A percentile compares a stretch with the other conserved stretches of the same genome.
phyloP scores from a whole-genome alignment of 1,284 basidiomycete species.

The Testicularia cyperi region DNA sequence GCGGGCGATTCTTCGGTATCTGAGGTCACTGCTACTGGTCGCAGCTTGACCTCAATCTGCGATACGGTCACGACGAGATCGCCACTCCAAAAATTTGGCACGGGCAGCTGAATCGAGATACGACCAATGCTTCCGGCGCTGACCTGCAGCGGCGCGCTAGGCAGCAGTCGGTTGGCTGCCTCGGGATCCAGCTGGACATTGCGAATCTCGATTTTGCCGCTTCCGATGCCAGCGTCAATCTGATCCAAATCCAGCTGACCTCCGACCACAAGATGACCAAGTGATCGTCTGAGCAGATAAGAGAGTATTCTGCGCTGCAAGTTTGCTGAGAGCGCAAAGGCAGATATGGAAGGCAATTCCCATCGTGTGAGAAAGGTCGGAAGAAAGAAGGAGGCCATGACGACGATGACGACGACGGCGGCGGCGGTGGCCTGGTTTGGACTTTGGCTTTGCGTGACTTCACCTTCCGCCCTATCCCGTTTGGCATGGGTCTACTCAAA shows the following conservation, averaged over 20 bases:
- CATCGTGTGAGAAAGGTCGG: constrained; percentile 30
- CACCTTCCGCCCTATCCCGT: too few species aligned
- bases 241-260: constrained; percentile 82
- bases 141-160: constrained; percentile 68
- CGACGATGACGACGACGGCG: too few species aligned
- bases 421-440: too few species aligned
- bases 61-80: constrained; percentile 31
- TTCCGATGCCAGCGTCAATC: constrained; percentile 87
- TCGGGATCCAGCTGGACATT: constrained; percentile 75
- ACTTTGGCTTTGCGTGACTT: too few species aligned
- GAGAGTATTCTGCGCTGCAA: constrained; percentile 87
- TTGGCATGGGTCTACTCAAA: too few species aligned
- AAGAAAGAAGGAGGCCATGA: constrained; percentile 34
- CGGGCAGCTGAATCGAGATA: constrained; percentile 42
- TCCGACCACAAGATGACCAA: constrained; percentile 82
- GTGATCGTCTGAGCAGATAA: constrained; percentile 77
- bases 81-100: constrained; percentile 46
- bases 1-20: neutral
- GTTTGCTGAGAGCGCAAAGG: constrained; percentile 68
- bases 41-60: constrained; percentile 5
- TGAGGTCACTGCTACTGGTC: neutral
- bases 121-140: constrained; percentile 67
- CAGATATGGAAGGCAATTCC: constrained; percentile 32
- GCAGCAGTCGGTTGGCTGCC: constrained; percentile 17
- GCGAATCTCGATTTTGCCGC: constrained; percentile 81